These are phyloP conservation scores for Colletotrichum cuscutae DNA, from an alignment of 2,329 filamentous ascomycete genomes.

Conservation along the genomic window DNA sequence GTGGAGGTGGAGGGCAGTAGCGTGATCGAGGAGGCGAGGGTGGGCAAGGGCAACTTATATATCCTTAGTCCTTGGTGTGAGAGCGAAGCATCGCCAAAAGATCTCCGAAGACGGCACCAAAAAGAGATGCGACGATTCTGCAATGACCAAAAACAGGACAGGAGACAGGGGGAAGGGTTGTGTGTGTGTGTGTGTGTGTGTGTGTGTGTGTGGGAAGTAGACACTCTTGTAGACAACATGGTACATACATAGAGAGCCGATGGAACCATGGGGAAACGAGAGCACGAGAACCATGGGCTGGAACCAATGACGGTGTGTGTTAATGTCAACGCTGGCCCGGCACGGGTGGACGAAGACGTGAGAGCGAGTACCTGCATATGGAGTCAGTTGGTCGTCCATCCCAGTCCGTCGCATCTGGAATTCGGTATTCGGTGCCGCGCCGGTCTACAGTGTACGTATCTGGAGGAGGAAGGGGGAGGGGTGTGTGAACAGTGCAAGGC, in stretches of 20 bases:
- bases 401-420: conserved; percentile 20
- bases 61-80: neutral
- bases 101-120: conserved; percentile 16
- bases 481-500: neutral
- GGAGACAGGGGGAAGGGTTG: neutral
- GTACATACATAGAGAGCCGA: neutral
- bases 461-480: neutral
- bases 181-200: neutral
- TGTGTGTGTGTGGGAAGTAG: neutral
- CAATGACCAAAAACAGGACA: neutral
- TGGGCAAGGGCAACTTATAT: conserved; percentile 8
- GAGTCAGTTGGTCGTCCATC: neutral
- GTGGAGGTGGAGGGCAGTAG: conserved; percentile 12
- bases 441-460: neutral
- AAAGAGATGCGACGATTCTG: neutral
- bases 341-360: neutral
- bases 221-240: neutral
- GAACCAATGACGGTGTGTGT: neutral
- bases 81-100: conserved; percentile 8
- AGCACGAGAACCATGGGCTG: neutral
- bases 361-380: conserved; percentile 7
- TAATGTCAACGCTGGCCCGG: neutral
- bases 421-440: conserved; percentile 29
- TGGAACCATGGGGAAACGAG: conserved; percentile 8
- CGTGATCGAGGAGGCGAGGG: conserved; percentile 8